Evolutionary conservation across 2,329 filamentous ascomycete genomes (phyloP), one percentile per base, ranked within the genome.

Genomic region (Diplodia sapinea): DNA sequence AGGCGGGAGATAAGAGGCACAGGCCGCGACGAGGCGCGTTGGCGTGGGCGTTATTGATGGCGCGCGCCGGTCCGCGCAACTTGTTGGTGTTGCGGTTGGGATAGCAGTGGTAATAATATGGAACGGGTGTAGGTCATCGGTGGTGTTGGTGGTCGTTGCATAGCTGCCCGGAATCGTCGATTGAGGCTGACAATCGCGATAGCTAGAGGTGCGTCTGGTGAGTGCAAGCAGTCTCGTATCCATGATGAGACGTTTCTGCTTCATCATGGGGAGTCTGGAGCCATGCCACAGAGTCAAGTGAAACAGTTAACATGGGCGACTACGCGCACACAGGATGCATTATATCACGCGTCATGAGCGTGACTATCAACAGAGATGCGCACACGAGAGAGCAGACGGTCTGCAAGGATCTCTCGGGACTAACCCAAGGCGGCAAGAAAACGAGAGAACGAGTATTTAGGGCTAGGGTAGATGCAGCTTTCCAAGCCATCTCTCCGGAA

Each of bases 251-350:
- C 17, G 15, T 12, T 9, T 59, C 20, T 40, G 56, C 26, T 40
- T 59, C 23, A 47, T 47, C 15, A n/a, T 59, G 56, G 56, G 36
- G 56, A 59, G 38, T 40, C 54, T 57, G 17, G 33, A 57, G 13
- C 11, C 17, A 23, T 40, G 54, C n/a, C 33, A 31, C n/a, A 47
- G 56, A 59, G 56, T 59, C 56, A 59, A 47, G 56, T 29, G 26
- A 20, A 59, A 15, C 54, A 36, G 20, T n/a, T 31, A 59, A 26
- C 23, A 47, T 47, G 23, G 38, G 31, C 29, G 23, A 20, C 29
- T 59, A 47, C n/a, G 43, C 26, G 13, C 29, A 12, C 20, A 2
- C 51, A n/a, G 13, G 15, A 38, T n/a, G 38, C 17, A 17, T 23
- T n/a, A n/a, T 33, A 23, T 29, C 55, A 26, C 9, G n/a, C 54